Base-by-base conservation (phyloP, 116 monocot species). In the Papilionanthe hybrid region DNA sequence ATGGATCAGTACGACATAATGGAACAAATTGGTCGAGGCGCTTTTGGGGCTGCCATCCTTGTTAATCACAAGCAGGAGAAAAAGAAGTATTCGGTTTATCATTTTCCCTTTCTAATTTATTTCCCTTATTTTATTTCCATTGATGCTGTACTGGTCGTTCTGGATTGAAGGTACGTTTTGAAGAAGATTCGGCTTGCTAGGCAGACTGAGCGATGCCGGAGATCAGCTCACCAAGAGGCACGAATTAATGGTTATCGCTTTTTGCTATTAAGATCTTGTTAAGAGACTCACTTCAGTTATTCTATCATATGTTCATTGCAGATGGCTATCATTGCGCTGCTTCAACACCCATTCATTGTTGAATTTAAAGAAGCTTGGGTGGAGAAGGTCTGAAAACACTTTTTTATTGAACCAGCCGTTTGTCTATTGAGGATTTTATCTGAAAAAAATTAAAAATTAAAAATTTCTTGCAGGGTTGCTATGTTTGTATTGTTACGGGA, bases 291-390 rank as follows among this genome's bases (percentile, higher is more conserved):
- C 18, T 5, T 18, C 22, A 27, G 1, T 42, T 75, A 7, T 53
- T 18, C 53, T 75, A 25, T 27, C 12, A 48, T 48, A 48, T 25
- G 67, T 84, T 53, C 17, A 47, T 48, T 83, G 66, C 78, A 99
- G 99, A 99, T 99, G 99, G 99, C 99, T 75, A 84, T 99, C 5
- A 99, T 99, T 83, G 99, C 95, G 69, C 90, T 91, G 47, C 85
- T 99, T 76, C 93, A 95, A 65, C 95, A 99, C 88, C 99, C 95
- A 63, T 99, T 85, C 75, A 91, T 99, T 55, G 99, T 99, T 0
- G 99, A 99, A 81, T 99, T 90, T 85, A 99, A 99, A 86, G 99
- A 99, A 86, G 95, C 99, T 72, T 99, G 99, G 95, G 99, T 99
- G 55, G 99, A 99, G 81, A 99, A 99, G 99, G 99, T 99, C 72